A percentile compares a stretch with the other conserved stretches of the same genome.
These are phyloP conservation scores for Eustoma russellianum DNA, from an alignment of 257 asterid species.

Conservation along the genomic window DNA sequence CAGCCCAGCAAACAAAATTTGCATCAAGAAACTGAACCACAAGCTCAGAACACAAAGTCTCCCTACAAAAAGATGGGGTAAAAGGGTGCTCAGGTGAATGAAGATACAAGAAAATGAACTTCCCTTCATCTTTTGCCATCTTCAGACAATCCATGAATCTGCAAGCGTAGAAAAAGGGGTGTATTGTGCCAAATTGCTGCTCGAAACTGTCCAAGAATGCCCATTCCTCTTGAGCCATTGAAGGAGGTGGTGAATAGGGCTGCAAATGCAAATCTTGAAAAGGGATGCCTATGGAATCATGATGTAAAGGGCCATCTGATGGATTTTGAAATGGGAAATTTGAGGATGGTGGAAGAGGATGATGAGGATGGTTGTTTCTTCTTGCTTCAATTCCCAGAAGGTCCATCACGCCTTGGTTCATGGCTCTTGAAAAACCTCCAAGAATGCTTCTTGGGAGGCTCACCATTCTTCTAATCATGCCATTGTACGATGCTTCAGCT, in stretches of 20 bases:
- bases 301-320: slow-evolving; percentile 21
- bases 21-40: slow-evolving; percentile 81
- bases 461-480: slow-evolving; percentile 45
- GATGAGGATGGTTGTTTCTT: slow-evolving; percentile 18
- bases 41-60: slow-evolving; percentile 58
- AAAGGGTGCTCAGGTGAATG: slow-evolving; percentile 74
- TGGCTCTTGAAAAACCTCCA: slow-evolving; percentile 50
- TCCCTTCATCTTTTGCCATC: slow-evolving; percentile 54
- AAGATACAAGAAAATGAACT: slow-evolving; percentile 62
- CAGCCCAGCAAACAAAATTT: slow-evolving; percentile 77
- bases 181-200: slow-evolving; percentile 54
- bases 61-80: slow-evolving; percentile 56
- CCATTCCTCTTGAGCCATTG: slow-evolving; percentile 52
- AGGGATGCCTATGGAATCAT: too few relatives aligned
- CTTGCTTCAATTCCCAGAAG: slow-evolving; percentile 31
- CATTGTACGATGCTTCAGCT: slow-evolving; percentile 23
- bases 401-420: slow-evolving; percentile 57
- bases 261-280: slow-evolving; percentile 1
- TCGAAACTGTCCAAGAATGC: slow-evolving; percentile 50
- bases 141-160: slow-evolving; percentile 48
- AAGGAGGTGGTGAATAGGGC: slow-evolving; percentile 16
- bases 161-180: slow-evolving; percentile 79
- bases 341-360: slow-evolving; percentile 11
- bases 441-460: slow-evolving; percentile 55
- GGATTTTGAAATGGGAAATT: slow-evolving; percentile 29